Evolutionary conservation across 1,284 basidiomycete species (phyloP), one percentile per base, ranked within the genome.

Genomic region (Cutaneotrichosporon mucoides): DNA sequence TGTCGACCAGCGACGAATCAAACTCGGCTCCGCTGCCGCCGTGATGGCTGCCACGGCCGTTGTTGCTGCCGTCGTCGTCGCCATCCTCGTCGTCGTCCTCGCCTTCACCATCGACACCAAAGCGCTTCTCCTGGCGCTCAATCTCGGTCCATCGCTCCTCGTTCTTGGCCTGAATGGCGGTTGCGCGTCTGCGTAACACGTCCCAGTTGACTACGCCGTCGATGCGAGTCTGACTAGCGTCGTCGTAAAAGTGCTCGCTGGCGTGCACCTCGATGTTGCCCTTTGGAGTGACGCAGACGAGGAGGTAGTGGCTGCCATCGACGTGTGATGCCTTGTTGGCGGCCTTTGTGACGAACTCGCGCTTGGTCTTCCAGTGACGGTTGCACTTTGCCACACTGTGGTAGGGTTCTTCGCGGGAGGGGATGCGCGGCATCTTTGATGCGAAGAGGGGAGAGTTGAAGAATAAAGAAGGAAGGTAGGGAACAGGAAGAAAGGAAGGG

Each of bases 191-290:
- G 12, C 62, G 56, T 38, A 64, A 24, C 13, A 61, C 55, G 16
- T 69, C 71, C 56, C 68, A 70, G 57, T 72, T 66, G 48, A 74
- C 53, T 4, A 74, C 67, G 16, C 68, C 69, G 55, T 70, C 66
- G 4, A 63, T 57, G 10, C 61, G 57, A 35, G 56, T 62, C 38
- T 74, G 71, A 44, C 72, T 75, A 49, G 65, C 59, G 48, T 70
- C 66, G 38, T 72, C 68, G 60, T 61, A 61, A 44, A 64, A 64
- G 51, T 64, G 63, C 59, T 81, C 81, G 57, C 77, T 80, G 12
- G 82, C 82, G 66, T 80, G 82, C 33, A 79, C 78, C 66, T 83
- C 82, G n/a, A 81, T 78, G 60, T 82, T 79, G 7, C 81, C 82
- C 40, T 79, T 76, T 10, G 82, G 79, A 3, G 77, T 79, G 56